A percentile compares a stretch with the other conserved stretches of the same genome.
phyloP scores from a whole-genome alignment of 345 rosid species.

The Eucalyptus tenuipes region DNA sequence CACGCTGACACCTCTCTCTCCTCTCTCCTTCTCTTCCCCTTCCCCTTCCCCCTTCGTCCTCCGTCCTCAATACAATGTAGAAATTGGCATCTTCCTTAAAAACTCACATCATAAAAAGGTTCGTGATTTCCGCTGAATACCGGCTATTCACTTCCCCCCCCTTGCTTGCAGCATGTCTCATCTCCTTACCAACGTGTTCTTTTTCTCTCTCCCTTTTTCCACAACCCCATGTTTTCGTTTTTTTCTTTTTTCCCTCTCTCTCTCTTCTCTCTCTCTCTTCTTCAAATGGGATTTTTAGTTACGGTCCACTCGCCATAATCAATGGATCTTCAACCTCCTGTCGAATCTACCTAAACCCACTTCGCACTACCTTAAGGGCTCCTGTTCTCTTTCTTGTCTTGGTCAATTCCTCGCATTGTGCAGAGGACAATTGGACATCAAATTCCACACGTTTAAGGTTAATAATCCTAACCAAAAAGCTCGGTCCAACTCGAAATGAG shows the following conservation, averaged over 20 bases:
- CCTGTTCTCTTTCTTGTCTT: neutral
- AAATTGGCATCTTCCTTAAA: neutral
- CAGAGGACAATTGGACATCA: neutral
- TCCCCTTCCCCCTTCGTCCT: neutral
- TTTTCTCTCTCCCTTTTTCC: neutral
- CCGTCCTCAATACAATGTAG: neutral
- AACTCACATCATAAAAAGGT: neutral
- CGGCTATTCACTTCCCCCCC: neutral
- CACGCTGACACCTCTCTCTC: slow-evolving; percentile 2
- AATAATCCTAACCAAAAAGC: neutral
- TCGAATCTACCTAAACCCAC: neutral
- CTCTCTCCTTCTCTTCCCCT: neutral
- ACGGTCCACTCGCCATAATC: neutral
- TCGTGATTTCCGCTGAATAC: neutral
- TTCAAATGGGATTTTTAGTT: neutral
- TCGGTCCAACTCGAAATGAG: neutral
- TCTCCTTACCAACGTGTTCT: neutral
- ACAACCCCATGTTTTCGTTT: neutral
- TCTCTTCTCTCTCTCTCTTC: neutral
- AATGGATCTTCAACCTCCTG: neutral
- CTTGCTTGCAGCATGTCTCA: neutral
- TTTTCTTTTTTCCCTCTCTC: fast-evolving
- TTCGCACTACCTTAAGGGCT: neutral
- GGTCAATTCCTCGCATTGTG: neutral
- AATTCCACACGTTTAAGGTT: neutral